A percentile compares a stretch with the other conserved stretches of the same genome.
These are phyloP conservation scores for Sclerotinia sclerotiorum DNA, from an alignment of 2,329 filamentous ascomycete genomes.

Conservation along the genomic window DNA sequence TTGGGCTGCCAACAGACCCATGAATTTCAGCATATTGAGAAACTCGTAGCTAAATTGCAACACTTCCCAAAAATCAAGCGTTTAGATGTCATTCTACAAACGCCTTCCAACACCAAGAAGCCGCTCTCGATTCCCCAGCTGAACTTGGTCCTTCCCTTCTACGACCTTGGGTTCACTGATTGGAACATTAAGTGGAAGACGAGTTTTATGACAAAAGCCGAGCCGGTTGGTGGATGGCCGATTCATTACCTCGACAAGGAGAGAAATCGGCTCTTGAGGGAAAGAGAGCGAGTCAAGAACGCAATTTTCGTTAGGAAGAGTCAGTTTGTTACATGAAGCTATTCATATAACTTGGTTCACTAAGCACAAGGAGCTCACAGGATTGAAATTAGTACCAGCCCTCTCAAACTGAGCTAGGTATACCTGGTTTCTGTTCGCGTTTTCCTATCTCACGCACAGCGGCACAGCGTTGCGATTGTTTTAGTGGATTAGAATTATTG, in stretches of 20 bases:
- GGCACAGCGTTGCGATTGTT: not conserved
- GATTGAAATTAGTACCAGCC: not conserved
- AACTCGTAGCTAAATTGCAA: conserved; percentile 16
- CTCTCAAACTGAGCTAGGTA: not conserved
- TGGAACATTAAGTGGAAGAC: conserved; percentile 32
- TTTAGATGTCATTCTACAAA: conserved; percentile 14
- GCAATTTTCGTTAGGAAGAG: conserved; percentile 14
- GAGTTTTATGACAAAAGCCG: conserved; percentile 25
- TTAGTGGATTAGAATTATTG: not conserved
- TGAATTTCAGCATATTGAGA: conserved; percentile 18
- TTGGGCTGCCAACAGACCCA: not conserved
- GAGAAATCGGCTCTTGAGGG: conserved; percentile 13
- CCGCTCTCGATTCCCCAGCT: conserved; percentile 27
- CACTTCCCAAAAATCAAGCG: conserved; percentile 1
- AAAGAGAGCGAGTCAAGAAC: conserved; percentile 17
- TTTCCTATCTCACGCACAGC: not conserved
- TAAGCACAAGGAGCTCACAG: not conserved
- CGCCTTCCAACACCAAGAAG: conserved; percentile 16
- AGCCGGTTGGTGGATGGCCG: conserved; percentile 20
- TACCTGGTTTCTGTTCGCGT: not conserved
- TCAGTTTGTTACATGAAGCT: conserved; percentile 6
- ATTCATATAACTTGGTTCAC: not conserved
- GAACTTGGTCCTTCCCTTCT: conserved; percentile 34
- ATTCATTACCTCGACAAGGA: conserved; percentile 22
- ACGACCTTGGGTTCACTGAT: conserved; percentile 31